These are phyloP conservation scores for Chlorella sp. DNA, from an alignment of 139 green algal genomes.

Conservation along the genomic window DNA sequence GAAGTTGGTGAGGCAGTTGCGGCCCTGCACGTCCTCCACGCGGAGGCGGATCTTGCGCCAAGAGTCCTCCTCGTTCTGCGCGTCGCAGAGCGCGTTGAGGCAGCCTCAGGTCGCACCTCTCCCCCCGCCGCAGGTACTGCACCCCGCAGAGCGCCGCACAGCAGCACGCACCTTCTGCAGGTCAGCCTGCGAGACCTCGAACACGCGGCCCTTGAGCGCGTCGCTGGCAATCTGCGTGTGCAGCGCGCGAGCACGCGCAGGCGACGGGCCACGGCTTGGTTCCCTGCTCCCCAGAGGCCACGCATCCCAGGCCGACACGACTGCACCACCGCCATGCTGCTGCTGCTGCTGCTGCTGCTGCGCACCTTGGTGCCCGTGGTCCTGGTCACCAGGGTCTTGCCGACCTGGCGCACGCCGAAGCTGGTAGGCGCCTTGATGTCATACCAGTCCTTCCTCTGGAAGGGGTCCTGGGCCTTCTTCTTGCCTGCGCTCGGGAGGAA, in stretches of 20 bases:
- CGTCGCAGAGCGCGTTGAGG: no score
- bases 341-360: no score
- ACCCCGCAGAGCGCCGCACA: no score
- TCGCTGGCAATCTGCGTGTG: slow-evolving; percentile 96
- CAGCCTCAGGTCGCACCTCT: no score
- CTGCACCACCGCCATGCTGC: no score
- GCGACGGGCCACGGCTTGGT: background rate
- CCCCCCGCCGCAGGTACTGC: no score
- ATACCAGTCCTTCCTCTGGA: slow-evolving; percentile 99
- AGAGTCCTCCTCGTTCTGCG: slow-evolving; percentile 94
- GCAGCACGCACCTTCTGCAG: slow-evolving; percentile 88
- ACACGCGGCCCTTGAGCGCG: slow-evolving; percentile 95
- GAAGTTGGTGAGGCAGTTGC: slow-evolving; percentile 97
- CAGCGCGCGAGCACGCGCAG: background rate
- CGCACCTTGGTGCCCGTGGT: slow-evolving; percentile 97
- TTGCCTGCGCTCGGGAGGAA: slow-evolving; percentile 4
- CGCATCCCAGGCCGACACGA: no score
- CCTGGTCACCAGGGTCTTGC: slow-evolving; percentile 97
- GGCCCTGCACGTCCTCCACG: slow-evolving; percentile 95
- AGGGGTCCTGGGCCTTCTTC: slow-evolving; percentile 86
- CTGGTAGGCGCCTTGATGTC: slow-evolving; percentile 97
- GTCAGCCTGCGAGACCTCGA: slow-evolving; percentile 94
- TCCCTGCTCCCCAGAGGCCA: no score
- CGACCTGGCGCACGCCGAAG: slow-evolving; percentile 86
- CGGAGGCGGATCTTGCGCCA: slow-evolving; percentile 96